phyloP scores from a whole-genome alignment of 495 filamentous ascomycete genomes.

The Friedmanniomyces endolithicus region DNA sequence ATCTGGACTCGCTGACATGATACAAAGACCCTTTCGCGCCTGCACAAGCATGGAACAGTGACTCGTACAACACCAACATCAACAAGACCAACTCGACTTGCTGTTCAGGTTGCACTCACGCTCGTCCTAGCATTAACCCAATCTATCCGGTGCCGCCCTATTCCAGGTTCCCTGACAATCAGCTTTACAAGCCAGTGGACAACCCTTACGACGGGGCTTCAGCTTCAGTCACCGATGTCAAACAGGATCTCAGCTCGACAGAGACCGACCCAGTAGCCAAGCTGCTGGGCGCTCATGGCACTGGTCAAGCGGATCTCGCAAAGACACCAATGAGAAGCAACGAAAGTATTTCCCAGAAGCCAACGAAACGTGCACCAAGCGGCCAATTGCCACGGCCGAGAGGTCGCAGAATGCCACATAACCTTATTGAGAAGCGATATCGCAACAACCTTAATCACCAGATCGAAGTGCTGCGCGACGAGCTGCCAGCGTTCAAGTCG shows the following conservation, averaged over 20 bases:
- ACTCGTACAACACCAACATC: neutral
- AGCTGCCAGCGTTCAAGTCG: neutral
- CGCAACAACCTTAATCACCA: constrained; percentile 6
- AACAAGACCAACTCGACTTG: neutral
- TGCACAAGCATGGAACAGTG: neutral
- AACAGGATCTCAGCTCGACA: neutral
- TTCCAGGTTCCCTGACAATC: neutral
- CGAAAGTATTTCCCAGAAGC: neutral
- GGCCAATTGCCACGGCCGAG: neutral
- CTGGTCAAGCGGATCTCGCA: neutral
- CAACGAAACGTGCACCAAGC: neutral
- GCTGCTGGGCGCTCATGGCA: neutral
- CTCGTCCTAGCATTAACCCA: neutral
- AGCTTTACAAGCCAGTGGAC: neutral
- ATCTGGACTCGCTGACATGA: neutral
- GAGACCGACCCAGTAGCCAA: neutral
- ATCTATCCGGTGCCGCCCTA: neutral
- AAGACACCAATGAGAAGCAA: neutral
- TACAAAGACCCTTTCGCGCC: neutral
- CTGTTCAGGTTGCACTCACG: neutral
- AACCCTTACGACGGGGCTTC: neutral
- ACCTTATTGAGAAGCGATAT: constrained; percentile 2
- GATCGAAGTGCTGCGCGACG: neutral
- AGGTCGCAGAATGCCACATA: constrained; percentile 2
- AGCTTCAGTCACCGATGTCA: neutral